Percentiles rank a stretch among this genome's conserved stretches.
Evolutionary conservation across 352 stramenopile species (phyloP).

Genomic region (Globisporangium nagaii): DNA sequence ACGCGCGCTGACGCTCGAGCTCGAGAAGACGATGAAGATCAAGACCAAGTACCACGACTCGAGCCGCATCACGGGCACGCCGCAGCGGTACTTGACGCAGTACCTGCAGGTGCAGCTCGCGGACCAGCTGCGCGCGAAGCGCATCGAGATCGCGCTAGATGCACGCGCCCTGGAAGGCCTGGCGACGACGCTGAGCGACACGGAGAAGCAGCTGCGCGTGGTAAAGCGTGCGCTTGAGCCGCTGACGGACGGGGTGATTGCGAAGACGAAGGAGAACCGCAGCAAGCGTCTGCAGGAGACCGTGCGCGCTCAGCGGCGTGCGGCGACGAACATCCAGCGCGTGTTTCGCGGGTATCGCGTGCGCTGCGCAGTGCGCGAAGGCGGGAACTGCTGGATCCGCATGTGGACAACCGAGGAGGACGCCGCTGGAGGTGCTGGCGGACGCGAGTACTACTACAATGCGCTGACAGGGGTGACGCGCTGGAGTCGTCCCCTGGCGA

Average conservation of each 20-base stretch:
- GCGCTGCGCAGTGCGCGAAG: conserved; percentile 57
- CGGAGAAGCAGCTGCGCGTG: conserved; percentile 62
- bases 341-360: conserved; percentile 75
- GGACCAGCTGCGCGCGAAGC: conserved; percentile 73
- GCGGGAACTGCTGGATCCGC: conserved; percentile 75
- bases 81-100: conserved; percentile 90
- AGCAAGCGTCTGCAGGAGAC: conserved; percentile 60
- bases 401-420: conserved; percentile 20
- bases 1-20: conserved; percentile 45
- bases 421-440: not conserved
- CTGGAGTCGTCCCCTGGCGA: conserved; percentile 56
- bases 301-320: conserved; percentile 58
- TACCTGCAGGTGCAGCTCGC: conserved; percentile 89
- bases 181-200: conserved; percentile 50
- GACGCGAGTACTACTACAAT: conserved; percentile 74
- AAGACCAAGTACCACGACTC: conserved; percentile 86
- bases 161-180: conserved; percentile 46
- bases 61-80: conserved; percentile 79
- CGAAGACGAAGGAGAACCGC: conserved; percentile 71
- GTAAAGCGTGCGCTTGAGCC: conserved; percentile 78
- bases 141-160: conserved; percentile 58
- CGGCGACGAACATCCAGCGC: conserved; percentile 72
- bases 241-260: conserved; percentile 74
- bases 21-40: conserved; percentile 81
- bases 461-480: conserved; percentile 64